Evolutionary conservation across 257 asterid species (phyloP).

Genomic region (Cinchona pubescens): DNA sequence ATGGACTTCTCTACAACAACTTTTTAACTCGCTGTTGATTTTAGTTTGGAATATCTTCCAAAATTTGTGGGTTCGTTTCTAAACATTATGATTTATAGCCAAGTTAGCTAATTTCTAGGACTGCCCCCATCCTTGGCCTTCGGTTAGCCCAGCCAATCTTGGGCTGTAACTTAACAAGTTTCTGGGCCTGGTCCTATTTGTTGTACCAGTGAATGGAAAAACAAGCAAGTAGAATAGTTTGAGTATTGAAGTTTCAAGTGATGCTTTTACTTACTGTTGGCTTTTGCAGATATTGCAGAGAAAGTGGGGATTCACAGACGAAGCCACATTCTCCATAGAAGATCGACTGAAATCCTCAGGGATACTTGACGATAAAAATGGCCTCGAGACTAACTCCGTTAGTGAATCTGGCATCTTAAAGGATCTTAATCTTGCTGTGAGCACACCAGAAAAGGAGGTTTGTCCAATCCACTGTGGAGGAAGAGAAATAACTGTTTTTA

Average conservation of each 20-base stretch:
- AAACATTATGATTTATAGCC: neutral
- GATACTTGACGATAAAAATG: slow-evolving; percentile 43
- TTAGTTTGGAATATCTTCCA: neutral
- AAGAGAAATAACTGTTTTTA: neutral
- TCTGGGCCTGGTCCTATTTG: too few species aligned
- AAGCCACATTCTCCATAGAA: slow-evolving; percentile 68
- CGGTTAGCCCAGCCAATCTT: too few species aligned
- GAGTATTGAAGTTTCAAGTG: neutral
- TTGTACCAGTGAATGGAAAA: neutral
- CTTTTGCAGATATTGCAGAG: slow-evolving; percentile 31
- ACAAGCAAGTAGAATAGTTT: neutral
- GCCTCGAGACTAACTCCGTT: slow-evolving; percentile 29
- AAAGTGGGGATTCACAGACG: slow-evolving; percentile 37
- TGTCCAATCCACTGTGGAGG: slow-evolving; percentile 4
- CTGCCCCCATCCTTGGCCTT: neutral
- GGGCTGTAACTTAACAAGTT: too few species aligned
- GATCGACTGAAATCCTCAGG: slow-evolving; percentile 73
- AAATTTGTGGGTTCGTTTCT: neutral
- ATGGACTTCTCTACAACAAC: neutral
- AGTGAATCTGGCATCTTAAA: slow-evolving; percentile 42
- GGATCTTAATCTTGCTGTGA: slow-evolving; percentile 58
- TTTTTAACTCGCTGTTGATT: neutral
- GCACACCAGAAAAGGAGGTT: slow-evolving; percentile 63
- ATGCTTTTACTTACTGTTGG: slow-evolving; percentile 1
- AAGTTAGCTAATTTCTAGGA: neutral